Conservation (phyloP, 139 green algal species). For the Dunaliella primolecta region DNA sequence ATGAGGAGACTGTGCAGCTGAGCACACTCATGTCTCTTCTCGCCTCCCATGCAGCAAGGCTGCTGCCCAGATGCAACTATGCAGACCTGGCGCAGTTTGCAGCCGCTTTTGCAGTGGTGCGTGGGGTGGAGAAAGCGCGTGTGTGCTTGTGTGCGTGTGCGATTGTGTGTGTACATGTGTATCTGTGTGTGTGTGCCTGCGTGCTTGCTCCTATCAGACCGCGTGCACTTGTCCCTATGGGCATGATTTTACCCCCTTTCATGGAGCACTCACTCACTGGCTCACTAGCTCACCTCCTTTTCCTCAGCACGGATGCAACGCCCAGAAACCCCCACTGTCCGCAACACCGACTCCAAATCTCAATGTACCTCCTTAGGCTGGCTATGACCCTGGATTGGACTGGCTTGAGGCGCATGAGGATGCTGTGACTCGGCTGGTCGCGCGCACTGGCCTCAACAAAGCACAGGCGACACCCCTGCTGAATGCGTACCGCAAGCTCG, state of each 20-base stretch:
- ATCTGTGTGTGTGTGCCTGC: too few relatives aligned
- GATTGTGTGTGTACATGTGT: too few relatives aligned
- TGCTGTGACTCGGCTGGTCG: neutral
- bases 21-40: neutral
- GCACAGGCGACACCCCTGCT: conserved; percentile 1
- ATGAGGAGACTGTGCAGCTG: too few relatives aligned
- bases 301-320: too few relatives aligned
- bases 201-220: neutral
- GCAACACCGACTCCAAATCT: too few relatives aligned
- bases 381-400: neutral
- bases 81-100: conserved; percentile 14
- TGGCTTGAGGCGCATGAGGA: conserved; percentile 13
- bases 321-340: too few relatives aligned
- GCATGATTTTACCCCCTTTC: neutral
- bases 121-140: neutral
- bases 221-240: neutral
- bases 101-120: conserved; percentile 6
- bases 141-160: too few relatives aligned
- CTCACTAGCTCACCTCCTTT: too few relatives aligned
- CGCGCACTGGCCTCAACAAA: neutral
- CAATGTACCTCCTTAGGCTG: too few relatives aligned
- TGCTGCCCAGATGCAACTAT: neutral
- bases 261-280: too few relatives aligned
- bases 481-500: conserved; percentile 9
- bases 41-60: neutral